These are phyloP conservation scores for Chalciporus piperatus DNA, from an alignment of 768 basidiomycete species.

Conservation along the genomic window DNA sequence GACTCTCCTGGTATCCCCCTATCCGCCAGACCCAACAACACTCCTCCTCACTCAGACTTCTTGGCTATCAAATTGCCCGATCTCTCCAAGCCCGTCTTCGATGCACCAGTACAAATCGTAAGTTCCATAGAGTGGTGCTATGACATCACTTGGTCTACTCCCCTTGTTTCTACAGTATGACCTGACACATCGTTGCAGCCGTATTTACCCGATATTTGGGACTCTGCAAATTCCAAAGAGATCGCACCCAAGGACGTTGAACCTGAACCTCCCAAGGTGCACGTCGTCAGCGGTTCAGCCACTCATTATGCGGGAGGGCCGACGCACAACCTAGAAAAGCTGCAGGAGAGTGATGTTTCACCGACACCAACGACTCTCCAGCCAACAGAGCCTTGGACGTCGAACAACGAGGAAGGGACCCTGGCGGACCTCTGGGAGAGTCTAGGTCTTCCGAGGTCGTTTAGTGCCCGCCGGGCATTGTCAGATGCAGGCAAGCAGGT, in stretches of 20 bases:
- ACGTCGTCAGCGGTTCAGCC: slow-evolving; percentile 46
- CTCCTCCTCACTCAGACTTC: slow-evolving; percentile 30
- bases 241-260: slow-evolving; percentile 12
- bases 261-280: slow-evolving; percentile 42
- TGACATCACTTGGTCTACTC: slow-evolving; percentile 6
- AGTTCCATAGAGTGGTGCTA: slow-evolving; percentile 23
- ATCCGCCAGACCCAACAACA: slow-evolving; percentile 20
- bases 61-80: slow-evolving; percentile 59
- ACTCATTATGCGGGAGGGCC: slow-evolving; percentile 51
- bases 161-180: slow-evolving; percentile 1
- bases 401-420: slow-evolving; percentile 20
- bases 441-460: slow-evolving; percentile 34
- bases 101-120: slow-evolving; percentile 57
- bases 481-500: slow-evolving; percentile 9
- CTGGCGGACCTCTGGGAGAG: slow-evolving; percentile 38
- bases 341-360: slow-evolving; percentile 6
- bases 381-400: slow-evolving; percentile 8
- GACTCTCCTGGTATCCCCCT: slow-evolving; percentile 45
- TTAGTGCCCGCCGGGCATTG: slow-evolving; percentile 20
- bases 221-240: slow-evolving; percentile 41
- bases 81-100: slow-evolving; percentile 41
- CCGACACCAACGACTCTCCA: background rate
- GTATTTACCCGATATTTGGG: slow-evolving; percentile 57
- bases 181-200: slow-evolving; percentile 40
- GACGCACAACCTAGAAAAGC: slow-evolving; percentile 37